Base-by-base conservation (phyloP, 805 yeast species). In the Millerago galiae region DNA sequence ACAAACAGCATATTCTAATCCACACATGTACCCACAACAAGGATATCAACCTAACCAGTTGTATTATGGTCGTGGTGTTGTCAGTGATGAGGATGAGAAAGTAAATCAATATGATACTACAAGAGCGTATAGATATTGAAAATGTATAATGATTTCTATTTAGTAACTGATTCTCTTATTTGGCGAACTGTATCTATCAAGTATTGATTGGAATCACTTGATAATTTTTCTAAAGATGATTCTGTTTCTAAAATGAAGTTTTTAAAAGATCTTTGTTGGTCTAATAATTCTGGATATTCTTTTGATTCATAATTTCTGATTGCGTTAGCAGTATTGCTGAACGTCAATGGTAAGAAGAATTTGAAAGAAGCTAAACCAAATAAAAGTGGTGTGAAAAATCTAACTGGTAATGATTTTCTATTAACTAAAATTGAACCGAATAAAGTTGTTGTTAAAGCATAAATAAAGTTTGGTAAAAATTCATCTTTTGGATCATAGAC, bases 361-460 rank as follows among this genome's bases (percentile, higher is more conserved):
- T 53, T 58, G 55, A 73, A 71, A 6, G 70, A 65, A 14, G 65
- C 65, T 13, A 67, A 56, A 27, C 81, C 83, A 48, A 77, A 68
- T 0, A 67, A 38, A 13, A 73, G 39, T 2, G 86, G 85, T 4
- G 76, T 61, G 4, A 71, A 28, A 47, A 77, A 74, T 49, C 86
- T 67, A 6, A 71, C 30, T 1, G 77, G 75, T 9, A 77, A 56
- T 1, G 71, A 52, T 50, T 74, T 67, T 47, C 66, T 71, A 44
- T 69, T 67, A 13, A 68, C 75, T 28, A 75, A 46, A 43, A 81
- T 73, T 3, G 83, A 76, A 11, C 83, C 83, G 2, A 77, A 53
- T 47, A 81, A 70, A 4, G 80, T 61, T 6, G 72, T 66, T 1
- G 84, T 77, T 32, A 80, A 60, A 6, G 79, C 73, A 52, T 75